Percentiles rank a stretch among this genome's conserved stretches.
These are phyloP conservation scores for Byssothecium circinans DNA, from an alignment of 2,329 filamentous ascomycete species.

Conservation along the genomic window DNA sequence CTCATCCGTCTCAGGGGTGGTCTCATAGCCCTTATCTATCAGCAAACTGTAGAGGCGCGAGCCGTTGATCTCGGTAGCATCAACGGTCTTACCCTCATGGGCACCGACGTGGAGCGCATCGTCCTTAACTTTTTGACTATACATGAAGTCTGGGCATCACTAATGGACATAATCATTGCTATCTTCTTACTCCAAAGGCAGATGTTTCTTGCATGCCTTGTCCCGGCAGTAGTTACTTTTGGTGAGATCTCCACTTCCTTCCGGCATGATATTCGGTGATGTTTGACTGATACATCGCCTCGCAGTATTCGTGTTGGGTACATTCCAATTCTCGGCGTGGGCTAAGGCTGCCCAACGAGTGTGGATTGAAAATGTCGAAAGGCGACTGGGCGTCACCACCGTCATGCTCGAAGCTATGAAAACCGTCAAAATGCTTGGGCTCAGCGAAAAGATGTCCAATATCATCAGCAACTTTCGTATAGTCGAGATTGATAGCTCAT, in stretches of 20 bases:
- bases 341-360: slow-evolving; percentile 7
- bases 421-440: slow-evolving; percentile 11
- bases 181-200: slow-evolving; percentile 11
- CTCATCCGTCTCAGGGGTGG: slow-evolving; percentile 8
- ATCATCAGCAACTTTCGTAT: slow-evolving; percentile 9
- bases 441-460: slow-evolving; percentile 7
- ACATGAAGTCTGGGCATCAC: slow-evolving; percentile 14
- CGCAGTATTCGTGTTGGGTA: slow-evolving; percentile 8
- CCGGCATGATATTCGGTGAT: slow-evolving; percentile 2
- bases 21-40: slow-evolving; percentile 12
- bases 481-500: slow-evolving; percentile 9
- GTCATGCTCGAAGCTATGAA: slow-evolving; percentile 8
- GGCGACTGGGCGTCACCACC: slow-evolving; percentile 8
- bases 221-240: slow-evolving; percentile 8
- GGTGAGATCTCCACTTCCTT: slow-evolving; percentile 2
- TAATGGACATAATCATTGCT: slow-evolving; percentile 11
- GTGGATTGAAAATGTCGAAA: slow-evolving; percentile 12
- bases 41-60: slow-evolving; percentile 9
- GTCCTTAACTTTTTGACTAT: slow-evolving; percentile 9
- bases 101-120: slow-evolving; percentile 15
- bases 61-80: slow-evolving; percentile 8
- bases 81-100: slow-evolving; percentile 11
- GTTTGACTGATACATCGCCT: slow-evolving; percentile 2
- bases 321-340: slow-evolving; percentile 8
- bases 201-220: slow-evolving; percentile 11